phyloP scores from a whole-genome alignment of 2,329 filamentous ascomycete species.

The Calcarisporium arbuscula region DNA sequence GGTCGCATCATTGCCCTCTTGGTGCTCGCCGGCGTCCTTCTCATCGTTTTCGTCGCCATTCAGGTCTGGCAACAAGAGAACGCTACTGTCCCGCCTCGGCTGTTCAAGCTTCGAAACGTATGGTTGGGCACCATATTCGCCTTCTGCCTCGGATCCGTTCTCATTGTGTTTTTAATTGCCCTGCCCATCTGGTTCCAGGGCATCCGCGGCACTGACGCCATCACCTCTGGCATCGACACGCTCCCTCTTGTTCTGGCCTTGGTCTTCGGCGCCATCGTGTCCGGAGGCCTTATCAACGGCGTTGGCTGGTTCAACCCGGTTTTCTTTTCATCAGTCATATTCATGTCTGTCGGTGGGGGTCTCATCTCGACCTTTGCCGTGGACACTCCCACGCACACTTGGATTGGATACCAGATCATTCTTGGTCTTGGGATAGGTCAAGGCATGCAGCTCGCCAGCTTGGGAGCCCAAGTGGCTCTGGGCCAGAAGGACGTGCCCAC shows the following conservation, averaged over 20 bases:
- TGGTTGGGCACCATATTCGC: background rate
- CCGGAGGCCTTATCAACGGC: constrained; percentile 18
- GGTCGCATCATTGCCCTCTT: constrained; percentile 29
- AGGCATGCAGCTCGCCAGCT: constrained; percentile 36
- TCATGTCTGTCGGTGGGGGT: constrained; percentile 29
- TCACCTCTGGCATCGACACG: constrained; percentile 21
- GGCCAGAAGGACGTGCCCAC: constrained; percentile 35
- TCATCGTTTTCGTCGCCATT: constrained; percentile 22
- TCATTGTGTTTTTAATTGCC: constrained; percentile 27
- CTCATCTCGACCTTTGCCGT: constrained; percentile 32
- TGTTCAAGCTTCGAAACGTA: constrained; percentile 26
- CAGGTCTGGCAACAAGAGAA: constrained; percentile 26
- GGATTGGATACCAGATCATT: constrained; percentile 30
- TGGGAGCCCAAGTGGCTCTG: constrained; percentile 40
- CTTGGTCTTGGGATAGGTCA: constrained; percentile 36
- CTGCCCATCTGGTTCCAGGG: constrained; percentile 47
- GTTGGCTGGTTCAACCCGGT: constrained; percentile 37
- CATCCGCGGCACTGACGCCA: constrained; percentile 27
- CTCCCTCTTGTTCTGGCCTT: constrained; percentile 23
- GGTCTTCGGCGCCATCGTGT: constrained; percentile 19
- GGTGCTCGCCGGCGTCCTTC: constrained; percentile 24
- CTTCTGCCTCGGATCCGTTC: constrained; percentile 3
- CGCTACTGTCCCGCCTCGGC: constrained; percentile 33
- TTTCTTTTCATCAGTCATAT: constrained; percentile 26
- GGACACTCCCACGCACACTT: constrained; percentile 12